phyloP scores from a whole-genome alignment of 371 early-diverging fungal species.

The Dentiscutata heterogama region DNA sequence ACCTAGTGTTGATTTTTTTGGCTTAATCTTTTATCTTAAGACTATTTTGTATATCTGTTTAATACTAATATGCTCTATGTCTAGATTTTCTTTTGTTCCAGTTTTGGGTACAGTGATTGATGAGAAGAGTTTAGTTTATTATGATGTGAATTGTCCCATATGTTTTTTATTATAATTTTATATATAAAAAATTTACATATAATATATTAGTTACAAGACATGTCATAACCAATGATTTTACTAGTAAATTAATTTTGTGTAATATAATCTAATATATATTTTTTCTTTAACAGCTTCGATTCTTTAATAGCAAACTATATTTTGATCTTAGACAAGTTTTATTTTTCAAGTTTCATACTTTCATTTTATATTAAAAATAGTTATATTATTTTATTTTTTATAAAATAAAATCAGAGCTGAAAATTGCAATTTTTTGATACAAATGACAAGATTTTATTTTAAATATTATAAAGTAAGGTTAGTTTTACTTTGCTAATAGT shows the following conservation, averaged over 20 bases:
- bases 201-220: background rate
- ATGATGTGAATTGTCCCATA: too few species aligned
- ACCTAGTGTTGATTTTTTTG: too few species aligned
- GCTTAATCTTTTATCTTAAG: too few species aligned
- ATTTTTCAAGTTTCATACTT: background rate
- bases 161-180: too few species aligned
- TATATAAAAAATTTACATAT: background rate
- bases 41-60: too few species aligned
- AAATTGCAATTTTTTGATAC: background rate
- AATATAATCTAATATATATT: background rate
- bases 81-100: too few species aligned
- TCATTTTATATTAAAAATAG: background rate
- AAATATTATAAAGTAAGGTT: background rate
- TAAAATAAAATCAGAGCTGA: background rate
- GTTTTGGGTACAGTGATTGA: too few species aligned
- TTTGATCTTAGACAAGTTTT: constrained; percentile 8
- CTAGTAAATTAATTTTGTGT: background rate
- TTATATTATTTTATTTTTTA: background rate
- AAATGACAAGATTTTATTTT: background rate
- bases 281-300: too few species aligned
- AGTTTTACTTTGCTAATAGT: background rate
- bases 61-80: too few species aligned
- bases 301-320: background rate
- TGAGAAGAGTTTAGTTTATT: too few species aligned
- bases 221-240: background rate